Percentiles rank a stretch among this genome's conserved stretches.
Conservation (phyloP, 495 filamentous ascomycete genomes). For the Penicillium goetzii region DNA sequence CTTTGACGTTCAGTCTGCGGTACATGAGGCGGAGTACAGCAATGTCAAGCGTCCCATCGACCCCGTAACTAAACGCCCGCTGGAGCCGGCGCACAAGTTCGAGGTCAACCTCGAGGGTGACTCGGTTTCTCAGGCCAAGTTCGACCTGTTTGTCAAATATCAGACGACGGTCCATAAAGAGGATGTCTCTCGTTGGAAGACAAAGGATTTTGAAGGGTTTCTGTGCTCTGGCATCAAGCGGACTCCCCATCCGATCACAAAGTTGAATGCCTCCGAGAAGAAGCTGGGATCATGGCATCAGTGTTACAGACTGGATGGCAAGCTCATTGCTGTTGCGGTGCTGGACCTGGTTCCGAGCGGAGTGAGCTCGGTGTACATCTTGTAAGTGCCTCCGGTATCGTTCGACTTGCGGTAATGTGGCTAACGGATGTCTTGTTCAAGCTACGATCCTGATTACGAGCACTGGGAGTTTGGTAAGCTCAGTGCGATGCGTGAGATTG, state of each 20-base stretch:
- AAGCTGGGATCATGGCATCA: conserved; percentile 90
- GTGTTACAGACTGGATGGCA: conserved; percentile 89
- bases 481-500: conserved; percentile 82
- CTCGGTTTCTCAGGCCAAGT: conserved; percentile 85
- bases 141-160: conserved; percentile 79
- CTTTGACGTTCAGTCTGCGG: conserved; percentile 71
- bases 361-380: conserved; percentile 93
- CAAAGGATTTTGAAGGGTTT: conserved; percentile 75
- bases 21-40: conserved; percentile 72
- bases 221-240: conserved; percentile 81
- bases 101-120: conserved; percentile 80
- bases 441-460: conserved; percentile 80
- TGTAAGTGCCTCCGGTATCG: conserved; percentile 48
- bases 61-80: conserved; percentile 55
- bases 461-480: conserved; percentile 85
- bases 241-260: conserved; percentile 36
- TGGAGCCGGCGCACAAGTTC: conserved; percentile 78
- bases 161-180: conserved; percentile 82
- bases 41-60: conserved; percentile 58
- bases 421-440: conserved; percentile 18
- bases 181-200: conserved; percentile 64
- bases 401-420: conserved; percentile 6
- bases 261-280: conserved; percentile 54
- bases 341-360: conserved; percentile 84
- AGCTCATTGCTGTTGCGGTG: conserved; percentile 85